Evolutionary conservation across 306 rosid genomes (phyloP).

Genomic region (Cucurbita maxima): DNA sequence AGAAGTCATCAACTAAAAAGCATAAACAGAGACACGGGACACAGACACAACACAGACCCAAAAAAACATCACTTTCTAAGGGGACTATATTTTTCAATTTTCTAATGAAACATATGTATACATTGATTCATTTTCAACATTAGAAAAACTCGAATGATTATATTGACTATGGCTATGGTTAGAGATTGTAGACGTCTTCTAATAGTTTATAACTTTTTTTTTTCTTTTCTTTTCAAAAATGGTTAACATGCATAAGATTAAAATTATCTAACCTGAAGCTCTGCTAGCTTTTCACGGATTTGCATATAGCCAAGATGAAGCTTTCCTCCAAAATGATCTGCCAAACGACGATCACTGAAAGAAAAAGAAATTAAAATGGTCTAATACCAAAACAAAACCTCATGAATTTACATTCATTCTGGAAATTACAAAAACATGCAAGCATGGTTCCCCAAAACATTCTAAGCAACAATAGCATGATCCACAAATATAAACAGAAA

Average conservation of each 20-base stretch:
- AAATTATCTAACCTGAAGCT: slow-evolving; percentile 61
- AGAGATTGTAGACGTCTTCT: too few species aligned
- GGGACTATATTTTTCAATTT: too few species aligned
- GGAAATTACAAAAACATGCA: slow-evolving; percentile 15
- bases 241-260: background rate
- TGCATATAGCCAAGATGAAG: slow-evolving; percentile 99
- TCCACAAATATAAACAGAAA: slow-evolving; percentile 79
- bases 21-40: too few species aligned
- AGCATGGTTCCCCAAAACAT: slow-evolving; percentile 23
- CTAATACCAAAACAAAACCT: slow-evolving; percentile 12
- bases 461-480: slow-evolving; percentile 63
- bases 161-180: too few species aligned
- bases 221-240: background rate
- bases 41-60: too few species aligned
- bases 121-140: too few species aligned
- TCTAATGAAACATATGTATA: too few species aligned
- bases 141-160: too few species aligned
- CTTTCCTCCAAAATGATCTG: slow-evolving; percentile 99
- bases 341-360: slow-evolving; percentile 96
- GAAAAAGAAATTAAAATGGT: slow-evolving; percentile 21
- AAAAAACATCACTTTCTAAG: too few species aligned
- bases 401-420: slow-evolving; percentile 11
- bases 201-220: too few species aligned
- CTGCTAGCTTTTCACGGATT: slow-evolving; percentile 89
- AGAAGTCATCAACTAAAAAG: too few species aligned